Evolutionary conservation across 192 early-diverging fungal species (phyloP), one percentile per base, ranked within the genome.

Genomic region (Paraglomus brasilianum): DNA sequence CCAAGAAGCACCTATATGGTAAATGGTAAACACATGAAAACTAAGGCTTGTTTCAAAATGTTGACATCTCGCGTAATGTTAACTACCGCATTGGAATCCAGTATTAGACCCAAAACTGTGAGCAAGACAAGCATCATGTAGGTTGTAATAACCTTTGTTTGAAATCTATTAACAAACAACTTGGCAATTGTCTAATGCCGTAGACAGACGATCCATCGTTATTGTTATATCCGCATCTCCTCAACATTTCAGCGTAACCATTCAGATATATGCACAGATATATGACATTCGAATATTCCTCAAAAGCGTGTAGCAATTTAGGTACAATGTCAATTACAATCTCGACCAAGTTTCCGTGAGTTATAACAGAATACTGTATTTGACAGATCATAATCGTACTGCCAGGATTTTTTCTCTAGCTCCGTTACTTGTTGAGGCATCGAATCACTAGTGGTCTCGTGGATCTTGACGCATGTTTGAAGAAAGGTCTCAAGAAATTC

Each of bases 1-100:
- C 64, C 40, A 88, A 85, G 50, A 80, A 83, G 40, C 69, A 77
- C 5, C 75, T 69, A 21, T 84, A 71, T 22, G 88, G 49, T 15
- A 85, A 69, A 38, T 81, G 72, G 46, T 88, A 80, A 22, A 85
- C 66, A 3, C 84, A 77, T 7, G 81, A 76, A n/a, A 0, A 90
- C 69, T 17, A 86, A 69, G 21, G 75, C 61, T 7, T 78, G 72
- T 58, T 89, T 86, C 11, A 89, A 22, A 11, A 72, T 52, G 21
- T 76, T 72, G 5, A 76, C 47, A 21, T 75, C 42, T 10, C 72
- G 15, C 79, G 45, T 13, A 57, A 73, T 69, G 10, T 43, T 57
- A 1, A 75, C 75, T 49, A 82, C 43, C 1, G 43, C 0, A 7
- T 68, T 57, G 15, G 71, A 75, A 10, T n/a, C n/a, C n/a, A n/a